Evolutionary conservation across 352 stramenopile genomes (phyloP).

Genomic region (Pythium sukuiense): DNA sequence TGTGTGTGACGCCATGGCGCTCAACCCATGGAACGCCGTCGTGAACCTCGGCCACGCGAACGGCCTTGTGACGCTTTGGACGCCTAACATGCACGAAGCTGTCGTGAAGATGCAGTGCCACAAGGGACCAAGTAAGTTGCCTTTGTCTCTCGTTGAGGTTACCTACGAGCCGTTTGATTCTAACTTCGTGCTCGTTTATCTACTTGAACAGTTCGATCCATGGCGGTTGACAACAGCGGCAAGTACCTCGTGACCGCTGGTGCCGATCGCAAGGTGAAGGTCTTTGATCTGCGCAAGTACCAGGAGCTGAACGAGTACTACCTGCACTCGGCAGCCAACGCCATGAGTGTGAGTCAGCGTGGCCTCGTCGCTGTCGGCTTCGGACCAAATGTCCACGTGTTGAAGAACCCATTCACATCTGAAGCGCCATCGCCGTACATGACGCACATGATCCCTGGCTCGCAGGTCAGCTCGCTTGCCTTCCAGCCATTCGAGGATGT

Average conservation of each 20-base stretch:
- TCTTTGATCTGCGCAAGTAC: constrained; percentile 98
- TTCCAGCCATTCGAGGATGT: constrained; percentile 99
- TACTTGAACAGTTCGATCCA: constrained; percentile 60
- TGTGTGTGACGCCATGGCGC: constrained; percentile 90
- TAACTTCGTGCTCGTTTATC: constrained; percentile 8
- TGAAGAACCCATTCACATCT: constrained; percentile 88
- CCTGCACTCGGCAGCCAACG: constrained; percentile 77
- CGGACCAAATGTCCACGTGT: constrained; percentile 89
- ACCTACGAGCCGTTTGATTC: neutral
- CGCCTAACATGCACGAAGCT: constrained; percentile 90
- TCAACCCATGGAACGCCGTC: constrained; percentile 97
- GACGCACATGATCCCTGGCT: constrained; percentile 85
- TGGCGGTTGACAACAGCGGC: constrained; percentile 93
- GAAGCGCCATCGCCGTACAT: constrained; percentile 89
- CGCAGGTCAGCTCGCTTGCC: constrained; percentile 85
- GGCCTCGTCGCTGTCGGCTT: constrained; percentile 94
- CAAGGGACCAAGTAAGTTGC: constrained; percentile 88
- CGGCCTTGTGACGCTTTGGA: constrained; percentile 98
- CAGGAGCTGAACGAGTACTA: constrained; percentile 95
- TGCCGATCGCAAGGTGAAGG: constrained; percentile 93
- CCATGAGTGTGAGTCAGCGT: constrained; percentile 95
- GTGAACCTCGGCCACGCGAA: constrained; percentile 96
- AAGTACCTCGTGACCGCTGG: constrained; percentile 96
- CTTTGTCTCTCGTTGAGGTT: constrained; percentile 1
- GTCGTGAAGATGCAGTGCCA: constrained; percentile 98